These are phyloP conservation scores for rapeseed (Brassica napus) DNA, from an alignment of 345 rosid genomes.

Conservation along the genomic window DNA sequence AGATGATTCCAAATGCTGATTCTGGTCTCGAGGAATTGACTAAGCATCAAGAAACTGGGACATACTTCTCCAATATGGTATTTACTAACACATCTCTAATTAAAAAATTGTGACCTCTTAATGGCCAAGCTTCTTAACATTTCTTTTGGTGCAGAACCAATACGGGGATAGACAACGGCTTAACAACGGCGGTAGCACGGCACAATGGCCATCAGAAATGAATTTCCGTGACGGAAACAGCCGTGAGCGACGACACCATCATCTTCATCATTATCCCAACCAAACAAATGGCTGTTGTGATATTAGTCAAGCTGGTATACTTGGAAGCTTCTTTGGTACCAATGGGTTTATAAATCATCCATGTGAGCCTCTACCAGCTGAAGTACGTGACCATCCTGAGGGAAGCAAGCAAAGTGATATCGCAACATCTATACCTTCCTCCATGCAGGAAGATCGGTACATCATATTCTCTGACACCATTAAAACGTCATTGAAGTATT, in stretches of 20 bases:
- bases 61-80: conserved; percentile 78
- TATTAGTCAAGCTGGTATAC: conserved; percentile 42
- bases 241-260: conserved; percentile 43
- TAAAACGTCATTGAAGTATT: not conserved
- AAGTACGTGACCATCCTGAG: conserved; percentile 15
- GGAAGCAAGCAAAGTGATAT: conserved; percentile 42
- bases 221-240: conserved; percentile 50
- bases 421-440: conserved; percentile 42
- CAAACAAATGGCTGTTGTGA: conserved; percentile 51
- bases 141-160: conserved; percentile 62
- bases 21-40: conserved; percentile 66
- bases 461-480: conserved; percentile 10
- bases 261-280: conserved; percentile 34
- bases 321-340: conserved; percentile 41
- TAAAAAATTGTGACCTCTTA: not conserved
- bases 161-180: conserved; percentile 50
- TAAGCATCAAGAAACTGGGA: conserved; percentile 85
- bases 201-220: conserved; percentile 42
- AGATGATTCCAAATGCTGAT: conserved; percentile 47
- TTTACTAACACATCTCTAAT: conserved; percentile 19
- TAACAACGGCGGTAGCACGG: conserved; percentile 45
- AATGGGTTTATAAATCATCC: conserved; percentile 51
- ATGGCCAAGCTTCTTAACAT: conserved; percentile 20
- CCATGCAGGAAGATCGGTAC: conserved; percentile 60
- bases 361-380: conserved; percentile 39